These are phyloP conservation scores for Annulohypoxylon truncatum DNA, from an alignment of 2,329 filamentous ascomycete genomes.

Conservation along the genomic window DNA sequence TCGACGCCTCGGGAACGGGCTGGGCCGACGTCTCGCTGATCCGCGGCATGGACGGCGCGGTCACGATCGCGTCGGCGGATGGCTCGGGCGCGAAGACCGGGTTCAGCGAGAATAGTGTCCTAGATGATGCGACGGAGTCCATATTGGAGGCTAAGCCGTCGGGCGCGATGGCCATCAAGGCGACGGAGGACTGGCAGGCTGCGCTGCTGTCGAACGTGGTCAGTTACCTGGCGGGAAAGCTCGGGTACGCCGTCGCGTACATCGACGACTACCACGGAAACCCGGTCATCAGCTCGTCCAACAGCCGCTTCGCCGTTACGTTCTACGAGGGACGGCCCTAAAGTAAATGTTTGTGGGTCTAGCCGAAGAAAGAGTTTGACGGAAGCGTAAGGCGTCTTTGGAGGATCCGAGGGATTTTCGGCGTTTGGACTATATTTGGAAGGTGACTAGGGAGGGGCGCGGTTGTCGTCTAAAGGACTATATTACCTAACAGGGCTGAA, in stretches of 20 bases:
- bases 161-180: constrained; percentile 19
- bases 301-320: constrained; percentile 29
- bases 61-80: constrained; percentile 21
- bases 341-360: too few relatives aligned
- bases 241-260: constrained; percentile 30
- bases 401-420: neutral
- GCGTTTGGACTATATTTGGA: constrained; percentile 1
- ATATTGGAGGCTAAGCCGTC: constrained; percentile 14
- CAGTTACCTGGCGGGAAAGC: constrained; percentile 25
- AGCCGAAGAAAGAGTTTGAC: too few relatives aligned
- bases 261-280: constrained; percentile 40
- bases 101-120: constrained; percentile 19
- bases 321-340: constrained; percentile 29
- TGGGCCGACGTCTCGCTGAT: constrained; percentile 39
- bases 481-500: too few relatives aligned
- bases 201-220: neutral
- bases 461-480: neutral
- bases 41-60: constrained; percentile 38
- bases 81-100: constrained; percentile 10
- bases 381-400: neutral
- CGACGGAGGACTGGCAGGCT: constrained; percentile 15
- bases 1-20: constrained; percentile 18
- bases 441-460: neutral
- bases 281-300: constrained; percentile 34
- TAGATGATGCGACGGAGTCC: constrained; percentile 10